Percentiles rank a stretch among this genome's conserved stretches.
Evolutionary conservation across 441 rosid genomes (phyloP).

Genomic region (Croton setiger): DNA sequence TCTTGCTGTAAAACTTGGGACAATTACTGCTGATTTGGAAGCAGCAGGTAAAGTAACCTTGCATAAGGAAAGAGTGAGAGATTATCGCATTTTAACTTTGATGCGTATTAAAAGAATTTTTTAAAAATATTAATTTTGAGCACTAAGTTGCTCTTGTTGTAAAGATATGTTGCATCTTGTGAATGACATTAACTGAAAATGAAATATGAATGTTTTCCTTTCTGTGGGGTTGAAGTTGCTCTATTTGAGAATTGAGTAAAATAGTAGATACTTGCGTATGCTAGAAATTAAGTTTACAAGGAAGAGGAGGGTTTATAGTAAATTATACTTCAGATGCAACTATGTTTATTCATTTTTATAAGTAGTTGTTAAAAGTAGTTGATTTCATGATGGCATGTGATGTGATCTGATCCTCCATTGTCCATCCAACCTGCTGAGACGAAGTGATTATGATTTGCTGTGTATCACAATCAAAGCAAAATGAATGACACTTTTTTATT

Average conservation of each 20-base stretch:
- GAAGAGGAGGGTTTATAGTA: background rate
- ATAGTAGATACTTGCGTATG: background rate
- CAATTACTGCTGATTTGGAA: slow-evolving; percentile 89
- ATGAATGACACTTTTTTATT: background rate
- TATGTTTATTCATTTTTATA: background rate
- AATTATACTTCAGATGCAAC: background rate
- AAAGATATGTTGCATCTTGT: background rate
- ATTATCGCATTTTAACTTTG: slow-evolving; percentile 10
- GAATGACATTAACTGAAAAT: background rate
- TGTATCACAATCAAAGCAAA: background rate
- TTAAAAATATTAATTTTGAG: background rate
- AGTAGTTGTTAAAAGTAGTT: background rate
- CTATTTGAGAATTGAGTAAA: background rate
- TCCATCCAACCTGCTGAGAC: background rate
- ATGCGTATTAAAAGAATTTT: background rate
- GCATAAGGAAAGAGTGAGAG: slow-evolving; percentile 12
- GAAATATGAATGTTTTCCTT: background rate
- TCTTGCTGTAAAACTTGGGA: slow-evolving; percentile 94
- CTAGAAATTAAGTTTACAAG: background rate
- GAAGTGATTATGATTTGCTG: background rate
- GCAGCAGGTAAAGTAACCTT: slow-evolving; percentile 78
- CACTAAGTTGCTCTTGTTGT: background rate
- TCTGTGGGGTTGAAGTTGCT: background rate
- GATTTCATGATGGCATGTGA: background rate
- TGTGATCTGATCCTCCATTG: background rate